These are phyloP conservation scores for Cordyceps sp. DNA, from an alignment of 2,329 filamentous ascomycete genomes.

Conservation along the genomic window DNA sequence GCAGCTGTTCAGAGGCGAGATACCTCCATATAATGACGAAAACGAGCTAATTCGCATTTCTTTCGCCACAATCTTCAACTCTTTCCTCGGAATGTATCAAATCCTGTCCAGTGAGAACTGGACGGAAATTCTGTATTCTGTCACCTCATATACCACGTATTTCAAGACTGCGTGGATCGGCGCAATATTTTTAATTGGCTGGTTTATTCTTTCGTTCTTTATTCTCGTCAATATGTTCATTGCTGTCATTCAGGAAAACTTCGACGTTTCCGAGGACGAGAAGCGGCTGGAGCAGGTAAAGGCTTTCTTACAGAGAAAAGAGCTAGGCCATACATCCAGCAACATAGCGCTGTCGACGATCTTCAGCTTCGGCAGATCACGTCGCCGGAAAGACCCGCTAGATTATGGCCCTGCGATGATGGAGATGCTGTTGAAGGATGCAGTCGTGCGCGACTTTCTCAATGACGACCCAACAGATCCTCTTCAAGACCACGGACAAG, in stretches of 20 bases:
- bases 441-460: slow-evolving; percentile 85
- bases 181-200: slow-evolving; percentile 77
- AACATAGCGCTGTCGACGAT: slow-evolving; percentile 65
- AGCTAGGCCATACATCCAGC: slow-evolving; percentile 54
- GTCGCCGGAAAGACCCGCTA: slow-evolving; percentile 58
- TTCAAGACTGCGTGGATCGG: slow-evolving; percentile 80
- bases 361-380: slow-evolving; percentile 44
- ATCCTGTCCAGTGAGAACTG: slow-evolving; percentile 92
- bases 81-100: slow-evolving; percentile 96
- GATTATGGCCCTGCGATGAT: slow-evolving; percentile 85
- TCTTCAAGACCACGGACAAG: slow-evolving; percentile 10
- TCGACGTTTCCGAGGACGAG: slow-evolving; percentile 95
- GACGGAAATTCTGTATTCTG: slow-evolving; percentile 73
- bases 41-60: slow-evolving; percentile 52
- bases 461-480: slow-evolving; percentile 46
- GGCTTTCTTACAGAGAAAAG: slow-evolving; percentile 82
- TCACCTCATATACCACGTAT: slow-evolving; percentile 49
- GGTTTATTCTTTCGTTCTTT: slow-evolving; percentile 92
- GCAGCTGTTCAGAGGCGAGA: slow-evolving; percentile 80
- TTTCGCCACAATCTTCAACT: slow-evolving; percentile 86
- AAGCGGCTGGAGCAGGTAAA: slow-evolving; percentile 94
- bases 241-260: slow-evolving; percentile 99
- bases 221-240: slow-evolving; percentile 99
- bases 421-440: slow-evolving; percentile 93
- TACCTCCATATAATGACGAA: slow-evolving; percentile 44